phyloP scores from a whole-genome alignment of 2,329 filamentous ascomycete genomes.

The Neopestalotiopsis sp. region DNA sequence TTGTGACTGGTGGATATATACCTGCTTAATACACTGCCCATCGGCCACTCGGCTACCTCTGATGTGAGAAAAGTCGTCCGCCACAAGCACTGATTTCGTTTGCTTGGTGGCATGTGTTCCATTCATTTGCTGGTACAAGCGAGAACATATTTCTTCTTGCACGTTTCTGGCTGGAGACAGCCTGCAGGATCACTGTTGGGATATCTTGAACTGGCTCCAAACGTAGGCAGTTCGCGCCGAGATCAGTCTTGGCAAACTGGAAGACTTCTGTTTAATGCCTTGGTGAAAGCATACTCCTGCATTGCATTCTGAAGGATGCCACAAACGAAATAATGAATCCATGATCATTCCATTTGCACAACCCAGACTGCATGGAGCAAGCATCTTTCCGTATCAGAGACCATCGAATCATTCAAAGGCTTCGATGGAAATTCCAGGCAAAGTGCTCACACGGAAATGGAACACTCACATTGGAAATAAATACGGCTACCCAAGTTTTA shows the following conservation, averaged over 20 bases:
- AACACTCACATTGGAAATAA: neutral
- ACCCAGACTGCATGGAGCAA: too few species aligned
- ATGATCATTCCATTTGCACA: too few species aligned
- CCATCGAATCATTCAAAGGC: too few species aligned
- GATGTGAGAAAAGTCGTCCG: neutral
- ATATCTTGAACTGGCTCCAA: neutral
- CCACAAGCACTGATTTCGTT: neutral
- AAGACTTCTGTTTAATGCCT: neutral
- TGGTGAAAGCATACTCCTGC: neutral
- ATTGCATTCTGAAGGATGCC: neutral
- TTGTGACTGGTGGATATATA: slow-evolving; percentile 13
- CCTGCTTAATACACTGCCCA: neutral
- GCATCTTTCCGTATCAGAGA: too few species aligned
- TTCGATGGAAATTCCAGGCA: too few species aligned
- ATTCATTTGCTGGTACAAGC: neutral
- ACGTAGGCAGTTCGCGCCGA: neutral
- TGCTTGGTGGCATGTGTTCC: neutral
- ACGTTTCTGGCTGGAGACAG: neutral
- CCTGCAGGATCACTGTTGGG: neutral
- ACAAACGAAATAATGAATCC: neutral
- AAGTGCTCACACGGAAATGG: too few species aligned
- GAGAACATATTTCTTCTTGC: neutral
- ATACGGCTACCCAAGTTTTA: neutral
- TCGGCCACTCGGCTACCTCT: neutral
- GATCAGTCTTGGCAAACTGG: neutral